Conservation (phyloP, 331 rosid species). For the Telfairia occidentalis region DNA sequence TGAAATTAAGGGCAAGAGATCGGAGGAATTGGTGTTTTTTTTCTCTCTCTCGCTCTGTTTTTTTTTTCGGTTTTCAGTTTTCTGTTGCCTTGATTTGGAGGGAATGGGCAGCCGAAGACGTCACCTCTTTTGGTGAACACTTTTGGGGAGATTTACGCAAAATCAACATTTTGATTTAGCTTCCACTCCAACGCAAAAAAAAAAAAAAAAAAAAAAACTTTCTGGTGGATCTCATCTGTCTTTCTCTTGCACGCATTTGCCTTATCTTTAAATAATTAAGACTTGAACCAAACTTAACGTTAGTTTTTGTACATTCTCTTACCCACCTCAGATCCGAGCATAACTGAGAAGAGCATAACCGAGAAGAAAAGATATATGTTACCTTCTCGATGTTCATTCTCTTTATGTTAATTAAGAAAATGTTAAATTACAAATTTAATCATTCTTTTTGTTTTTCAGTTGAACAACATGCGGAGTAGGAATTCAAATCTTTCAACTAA, state of each 20-base stretch:
- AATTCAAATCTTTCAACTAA: too few relatives aligned
- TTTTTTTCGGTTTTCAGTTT: not conserved
- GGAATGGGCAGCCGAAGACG: not conserved
- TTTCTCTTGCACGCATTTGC: not conserved
- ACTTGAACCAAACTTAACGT: not conserved
- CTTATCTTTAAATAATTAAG: not conserved
- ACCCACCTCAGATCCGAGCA: too few relatives aligned
- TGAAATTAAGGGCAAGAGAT: not conserved
- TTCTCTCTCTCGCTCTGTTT: too few relatives aligned
- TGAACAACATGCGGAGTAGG: too few relatives aligned
- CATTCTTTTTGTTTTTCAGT: too few relatives aligned
- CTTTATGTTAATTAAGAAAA: too few relatives aligned
- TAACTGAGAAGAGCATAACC: too few relatives aligned
- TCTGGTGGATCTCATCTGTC: constrained; percentile 3
- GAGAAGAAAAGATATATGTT: too few relatives aligned
- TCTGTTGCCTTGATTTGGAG: constrained; percentile 1
- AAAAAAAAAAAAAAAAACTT: not conserved
- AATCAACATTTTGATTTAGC: not conserved
- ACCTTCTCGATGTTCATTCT: too few relatives aligned
- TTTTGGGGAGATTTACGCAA: not conserved
- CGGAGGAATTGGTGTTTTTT: not conserved
- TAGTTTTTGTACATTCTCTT: not conserved
- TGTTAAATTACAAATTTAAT: too few relatives aligned
- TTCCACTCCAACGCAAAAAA: not conserved
- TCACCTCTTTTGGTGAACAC: not conserved